These are phyloP conservation scores for Umbilicus rupestris DNA, from an alignment of 164 flowering plant genomes.

Conservation along the genomic window DNA sequence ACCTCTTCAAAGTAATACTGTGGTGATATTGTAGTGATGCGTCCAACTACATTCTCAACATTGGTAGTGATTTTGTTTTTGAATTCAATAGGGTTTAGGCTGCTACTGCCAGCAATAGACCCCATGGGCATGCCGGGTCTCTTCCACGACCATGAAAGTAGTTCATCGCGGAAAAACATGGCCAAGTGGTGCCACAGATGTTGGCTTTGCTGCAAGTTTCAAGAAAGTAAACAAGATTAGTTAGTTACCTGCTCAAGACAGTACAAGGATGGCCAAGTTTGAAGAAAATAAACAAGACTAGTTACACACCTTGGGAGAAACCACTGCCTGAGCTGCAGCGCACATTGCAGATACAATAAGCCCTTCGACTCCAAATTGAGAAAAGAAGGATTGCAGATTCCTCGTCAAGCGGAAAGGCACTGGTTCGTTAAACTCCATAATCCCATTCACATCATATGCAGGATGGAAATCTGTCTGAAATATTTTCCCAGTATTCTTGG, in stretches of 20 bases:
- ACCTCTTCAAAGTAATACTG: conserved; percentile 79
- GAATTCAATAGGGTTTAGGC: conserved; percentile 56
- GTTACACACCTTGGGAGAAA: conserved; percentile 73
- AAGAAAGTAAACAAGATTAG: background rate
- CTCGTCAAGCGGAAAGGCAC: conserved; percentile 95
- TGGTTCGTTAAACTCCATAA: conserved; percentile 89
- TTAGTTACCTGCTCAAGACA: background rate
- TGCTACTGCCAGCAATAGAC: conserved; percentile 46
- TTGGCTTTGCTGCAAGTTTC: conserved; percentile 69
- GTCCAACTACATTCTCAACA: conserved; percentile 66
- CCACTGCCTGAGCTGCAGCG: conserved; percentile 90
- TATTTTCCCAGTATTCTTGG: conserved; percentile 93
- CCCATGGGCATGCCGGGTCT: conserved; percentile 69
- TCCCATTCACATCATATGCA: conserved; percentile 91
- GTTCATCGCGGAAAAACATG: conserved; percentile 98
- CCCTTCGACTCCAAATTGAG: conserved; percentile 95
- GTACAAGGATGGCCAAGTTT: background rate
- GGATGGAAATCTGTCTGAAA: conserved; percentile 98
- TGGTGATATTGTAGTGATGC: conserved; percentile 71
- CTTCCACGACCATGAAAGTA: conserved; percentile 94
- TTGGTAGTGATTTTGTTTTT: conserved; percentile 73
- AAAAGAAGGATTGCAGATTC: conserved; percentile 90
- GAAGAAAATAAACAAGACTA: too few species aligned
- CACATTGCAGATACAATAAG: conserved; percentile 91
- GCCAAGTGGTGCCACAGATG: conserved; percentile 93